phyloP scores from a whole-genome alignment of 306 rosid species.

The Vicia villosa region DNA sequence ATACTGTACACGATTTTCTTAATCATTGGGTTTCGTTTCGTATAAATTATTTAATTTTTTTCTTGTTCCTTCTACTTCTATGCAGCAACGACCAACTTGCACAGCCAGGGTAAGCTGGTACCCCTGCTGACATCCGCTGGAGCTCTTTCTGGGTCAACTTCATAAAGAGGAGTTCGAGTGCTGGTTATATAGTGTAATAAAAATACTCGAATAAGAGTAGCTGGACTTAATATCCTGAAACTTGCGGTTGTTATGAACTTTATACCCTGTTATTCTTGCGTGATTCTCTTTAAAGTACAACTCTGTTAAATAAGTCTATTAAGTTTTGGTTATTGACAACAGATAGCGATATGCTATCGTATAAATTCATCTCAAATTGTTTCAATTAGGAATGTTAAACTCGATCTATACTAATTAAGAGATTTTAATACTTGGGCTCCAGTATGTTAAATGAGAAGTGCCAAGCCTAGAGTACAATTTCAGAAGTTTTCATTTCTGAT shows the following conservation, averaged over 20 bases:
- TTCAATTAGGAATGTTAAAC: neutral
- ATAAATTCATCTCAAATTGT: neutral
- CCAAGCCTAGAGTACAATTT: neutral
- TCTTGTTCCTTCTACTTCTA: slow-evolving; percentile 30
- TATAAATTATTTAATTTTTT: neutral
- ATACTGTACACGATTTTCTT: neutral
- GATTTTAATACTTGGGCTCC: neutral
- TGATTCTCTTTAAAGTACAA: slow-evolving; percentile 16
- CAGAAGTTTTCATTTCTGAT: neutral
- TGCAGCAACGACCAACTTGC: slow-evolving; percentile 61
- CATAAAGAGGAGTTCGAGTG: slow-evolving; percentile 34
- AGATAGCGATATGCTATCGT: neutral
- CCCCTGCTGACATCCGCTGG: slow-evolving; percentile 72
- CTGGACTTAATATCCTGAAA: neutral
- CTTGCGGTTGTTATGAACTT: neutral
- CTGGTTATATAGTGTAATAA: slow-evolving; percentile 31
- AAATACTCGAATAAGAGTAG: neutral
- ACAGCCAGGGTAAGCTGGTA: slow-evolving; percentile 67
- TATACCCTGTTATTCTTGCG: neutral
- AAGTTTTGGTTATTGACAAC: slow-evolving; percentile 6
- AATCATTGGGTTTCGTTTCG: slow-evolving; percentile 21
- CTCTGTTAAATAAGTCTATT: neutral
- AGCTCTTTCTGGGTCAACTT: slow-evolving; percentile 49
- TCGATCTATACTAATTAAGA: neutral
- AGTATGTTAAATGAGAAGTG: neutral